Evolutionary conservation across 2,329 filamentous ascomycete genomes (phyloP).

Genomic region (Huntiella omanensis): DNA sequence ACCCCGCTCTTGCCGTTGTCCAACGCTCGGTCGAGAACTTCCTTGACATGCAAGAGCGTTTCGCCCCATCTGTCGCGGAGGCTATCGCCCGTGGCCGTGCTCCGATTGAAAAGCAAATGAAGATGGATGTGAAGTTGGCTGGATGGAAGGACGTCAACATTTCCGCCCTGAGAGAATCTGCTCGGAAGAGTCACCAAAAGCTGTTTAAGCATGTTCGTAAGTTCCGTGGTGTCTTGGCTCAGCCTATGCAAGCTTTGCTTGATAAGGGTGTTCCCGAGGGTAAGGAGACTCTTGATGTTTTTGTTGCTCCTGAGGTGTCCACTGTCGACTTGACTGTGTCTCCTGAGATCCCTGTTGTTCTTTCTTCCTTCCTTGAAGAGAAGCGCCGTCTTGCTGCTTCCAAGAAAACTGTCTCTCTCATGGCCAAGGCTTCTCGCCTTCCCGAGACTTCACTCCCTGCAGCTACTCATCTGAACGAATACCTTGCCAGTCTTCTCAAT

Average conservation of each 20-base stretch:
- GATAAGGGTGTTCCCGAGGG: slow-evolving; percentile 40
- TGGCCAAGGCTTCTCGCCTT: slow-evolving; percentile 43
- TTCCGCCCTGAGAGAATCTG: slow-evolving; percentile 69
- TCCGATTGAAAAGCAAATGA: slow-evolving; percentile 77
- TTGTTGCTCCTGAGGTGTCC: slow-evolving; percentile 12
- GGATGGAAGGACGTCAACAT: slow-evolving; percentile 99
- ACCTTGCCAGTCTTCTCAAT: slow-evolving; percentile 42
- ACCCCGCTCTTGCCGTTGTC: slow-evolving; percentile 38
- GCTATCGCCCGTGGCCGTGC: slow-evolving; percentile 47
- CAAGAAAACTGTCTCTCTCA: slow-evolving; percentile 50
- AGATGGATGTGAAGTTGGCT: slow-evolving; percentile 76
- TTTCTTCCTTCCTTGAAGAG: slow-evolving; percentile 16
- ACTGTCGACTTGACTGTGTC: background rate
- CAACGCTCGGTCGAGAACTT: slow-evolving; percentile 55
- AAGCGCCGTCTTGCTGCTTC: slow-evolving; percentile 54
- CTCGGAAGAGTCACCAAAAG: slow-evolving; percentile 75
- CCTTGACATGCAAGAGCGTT: slow-evolving; percentile 54
- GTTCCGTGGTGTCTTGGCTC: slow-evolving; percentile 61
- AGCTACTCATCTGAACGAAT: slow-evolving; percentile 41
- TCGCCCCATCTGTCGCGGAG: slow-evolving; percentile 45
- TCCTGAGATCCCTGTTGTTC: background rate
- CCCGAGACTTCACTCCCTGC: slow-evolving; percentile 35
- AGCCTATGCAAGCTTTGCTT: slow-evolving; percentile 51
- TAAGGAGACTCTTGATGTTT: slow-evolving; percentile 10
- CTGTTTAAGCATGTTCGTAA: slow-evolving; percentile 82